These are phyloP conservation scores for Fusarium luffae DNA, from an alignment of 2,329 filamentous ascomycete species.

Conservation along the genomic window DNA sequence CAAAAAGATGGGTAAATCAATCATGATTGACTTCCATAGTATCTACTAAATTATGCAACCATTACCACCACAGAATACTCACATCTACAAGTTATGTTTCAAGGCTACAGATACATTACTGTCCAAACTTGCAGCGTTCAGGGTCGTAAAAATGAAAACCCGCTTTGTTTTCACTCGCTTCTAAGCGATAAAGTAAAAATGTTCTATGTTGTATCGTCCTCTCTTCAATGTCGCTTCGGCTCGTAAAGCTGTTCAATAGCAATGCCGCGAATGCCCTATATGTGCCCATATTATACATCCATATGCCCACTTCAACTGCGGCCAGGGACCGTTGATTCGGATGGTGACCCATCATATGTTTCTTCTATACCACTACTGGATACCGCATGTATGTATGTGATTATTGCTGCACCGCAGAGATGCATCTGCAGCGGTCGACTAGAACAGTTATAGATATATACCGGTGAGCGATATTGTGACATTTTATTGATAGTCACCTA, in stretches of 20 bases:
- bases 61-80: not conserved
- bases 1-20: not conserved
- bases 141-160: not conserved
- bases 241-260: not conserved
- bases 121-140: not conserved
- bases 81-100: not conserved
- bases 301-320: not conserved
- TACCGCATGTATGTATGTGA: not conserved
- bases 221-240: conserved; percentile 24
- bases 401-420: not conserved
- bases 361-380: not conserved
- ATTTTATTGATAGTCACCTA: not conserved
- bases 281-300: conserved; percentile 32
- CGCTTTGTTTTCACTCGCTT: conserved; percentile 5
- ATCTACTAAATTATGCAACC: not conserved
- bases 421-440: conserved; percentile 6
- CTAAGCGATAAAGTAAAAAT: conserved; percentile 6
- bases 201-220: conserved; percentile 19
- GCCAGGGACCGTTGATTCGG: conserved; percentile 30
- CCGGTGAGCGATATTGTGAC: conserved; percentile 1
- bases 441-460: not conserved
- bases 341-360: conserved; percentile 25
- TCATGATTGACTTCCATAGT: not conserved
- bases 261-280: conserved; percentile 32
- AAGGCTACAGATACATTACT: not conserved